Conservation (phyloP, 768 basidiomycete genomes). For the Mycena metata region DNA sequence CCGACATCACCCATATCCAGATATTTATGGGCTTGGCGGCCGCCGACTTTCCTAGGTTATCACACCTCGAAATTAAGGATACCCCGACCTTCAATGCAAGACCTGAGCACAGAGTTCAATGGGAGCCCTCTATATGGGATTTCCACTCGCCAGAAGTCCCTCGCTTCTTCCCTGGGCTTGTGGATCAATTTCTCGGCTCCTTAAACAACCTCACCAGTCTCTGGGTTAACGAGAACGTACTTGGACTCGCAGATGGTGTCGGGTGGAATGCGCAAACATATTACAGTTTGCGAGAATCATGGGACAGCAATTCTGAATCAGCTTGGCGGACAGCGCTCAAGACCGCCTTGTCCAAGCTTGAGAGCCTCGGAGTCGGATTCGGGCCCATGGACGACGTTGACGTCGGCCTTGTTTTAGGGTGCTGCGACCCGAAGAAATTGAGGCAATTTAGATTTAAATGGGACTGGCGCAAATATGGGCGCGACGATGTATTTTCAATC, state of each 20-base stretch:
- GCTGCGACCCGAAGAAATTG: slow-evolving; percentile 24
- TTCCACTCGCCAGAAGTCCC: too few relatives aligned
- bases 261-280: not conserved
- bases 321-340: slow-evolving; percentile 29
- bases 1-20: slow-evolving; percentile 7
- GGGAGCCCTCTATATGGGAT: too few relatives aligned
- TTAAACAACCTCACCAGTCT: slow-evolving; percentile 36
- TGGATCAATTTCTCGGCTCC: slow-evolving; percentile 31
- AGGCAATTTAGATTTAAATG: slow-evolving; percentile 22
- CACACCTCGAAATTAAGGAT: slow-evolving; percentile 39
- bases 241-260: slow-evolving; percentile 10
- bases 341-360: too few relatives aligned
- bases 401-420: slow-evolving; percentile 5
- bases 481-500: slow-evolving; percentile 8
- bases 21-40: slow-evolving; percentile 25
- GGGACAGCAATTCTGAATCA: slow-evolving; percentile 2
- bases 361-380: slow-evolving; percentile 35
- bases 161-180: slow-evolving; percentile 38
- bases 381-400: slow-evolving; percentile 10
- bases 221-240: slow-evolving; percentile 40
- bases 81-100: not conserved
- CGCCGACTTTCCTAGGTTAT: slow-evolving; percentile 26
- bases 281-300: slow-evolving; percentile 23
- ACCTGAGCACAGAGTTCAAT: slow-evolving; percentile 1
- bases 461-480: slow-evolving; percentile 13